Conservation (phyloP, 108 stramenopile genomes). For the Cyclotella distinguenda region DNA sequence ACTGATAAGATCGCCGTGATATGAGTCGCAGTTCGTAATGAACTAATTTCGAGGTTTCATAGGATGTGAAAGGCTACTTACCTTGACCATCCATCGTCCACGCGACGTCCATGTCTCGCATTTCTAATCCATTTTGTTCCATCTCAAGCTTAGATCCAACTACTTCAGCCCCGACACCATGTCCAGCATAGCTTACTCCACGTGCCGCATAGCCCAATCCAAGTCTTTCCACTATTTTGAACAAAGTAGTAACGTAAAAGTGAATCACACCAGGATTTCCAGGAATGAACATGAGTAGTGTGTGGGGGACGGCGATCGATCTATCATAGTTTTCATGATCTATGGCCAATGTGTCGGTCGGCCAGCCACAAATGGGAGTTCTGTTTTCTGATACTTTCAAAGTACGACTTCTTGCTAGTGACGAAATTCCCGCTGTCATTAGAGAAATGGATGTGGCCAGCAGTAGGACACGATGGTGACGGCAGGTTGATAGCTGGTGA, state of each 20-base stretch:
- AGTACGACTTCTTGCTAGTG: too few species aligned
- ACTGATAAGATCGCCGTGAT: conserved; percentile 13
- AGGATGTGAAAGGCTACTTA: conserved; percentile 9
- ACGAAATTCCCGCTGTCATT: too few species aligned
- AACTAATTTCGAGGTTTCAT: neutral
- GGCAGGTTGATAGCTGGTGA: too few species aligned
- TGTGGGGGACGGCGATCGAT: conserved; percentile 38
- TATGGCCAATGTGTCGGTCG: conserved; percentile 60
- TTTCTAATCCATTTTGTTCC: neutral
- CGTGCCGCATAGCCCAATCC: conserved; percentile 62
- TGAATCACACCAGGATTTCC: conserved; percentile 80
- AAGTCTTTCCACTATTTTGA: conserved; percentile 42
- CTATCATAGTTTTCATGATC: conserved; percentile 25
- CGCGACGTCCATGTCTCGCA: conserved; percentile 33
- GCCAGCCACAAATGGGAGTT: conserved; percentile 58
- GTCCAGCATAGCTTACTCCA: conserved; percentile 74
- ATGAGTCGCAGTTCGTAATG: neutral
- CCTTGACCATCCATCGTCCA: conserved; percentile 82
- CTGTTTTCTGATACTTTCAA: conserved; percentile 12
- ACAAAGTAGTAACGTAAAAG: conserved; percentile 60
- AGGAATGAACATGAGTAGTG: conserved; percentile 69
- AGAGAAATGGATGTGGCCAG: too few species aligned
- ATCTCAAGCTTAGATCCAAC: conserved; percentile 7
- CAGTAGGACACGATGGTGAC: too few species aligned
- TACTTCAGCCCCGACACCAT: conserved; percentile 47